phyloP scores from a whole-genome alignment of 2,329 filamentous ascomycete species.

The Leptographium wingfieldii region DNA sequence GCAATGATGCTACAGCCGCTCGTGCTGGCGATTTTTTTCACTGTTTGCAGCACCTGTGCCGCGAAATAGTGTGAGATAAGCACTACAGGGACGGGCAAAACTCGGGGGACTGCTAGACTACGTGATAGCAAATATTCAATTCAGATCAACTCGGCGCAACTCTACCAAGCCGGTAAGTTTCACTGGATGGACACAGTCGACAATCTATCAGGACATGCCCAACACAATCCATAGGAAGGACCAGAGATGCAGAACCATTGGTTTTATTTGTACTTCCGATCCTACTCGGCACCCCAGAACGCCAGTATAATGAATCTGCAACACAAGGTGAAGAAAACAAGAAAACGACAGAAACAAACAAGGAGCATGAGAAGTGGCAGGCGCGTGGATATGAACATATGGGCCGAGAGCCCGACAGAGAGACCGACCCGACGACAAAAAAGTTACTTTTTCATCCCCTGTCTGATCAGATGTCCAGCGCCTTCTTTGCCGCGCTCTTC shows the following conservation, averaged over 20 bases:
- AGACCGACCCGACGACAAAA: neutral
- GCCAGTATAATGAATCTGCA: conserved; percentile 1
- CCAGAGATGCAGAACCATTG: neutral
- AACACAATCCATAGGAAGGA: too few relatives aligned
- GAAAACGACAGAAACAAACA: neutral
- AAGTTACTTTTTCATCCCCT: neutral
- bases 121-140: too few relatives aligned
- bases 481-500: conserved; percentile 39
- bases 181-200: too few relatives aligned
- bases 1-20: too few relatives aligned
- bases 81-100: too few relatives aligned
- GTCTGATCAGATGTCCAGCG: conserved; percentile 19
- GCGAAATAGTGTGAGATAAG: too few relatives aligned
- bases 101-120: too few relatives aligned
- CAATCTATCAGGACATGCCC: too few relatives aligned
- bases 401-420: neutral
- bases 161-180: too few relatives aligned
- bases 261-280: neutral
- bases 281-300: neutral
- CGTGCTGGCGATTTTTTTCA: too few relatives aligned
- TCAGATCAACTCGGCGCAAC: too few relatives aligned
- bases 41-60: too few relatives aligned
- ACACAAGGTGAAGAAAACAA: neutral
- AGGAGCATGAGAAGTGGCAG: neutral
- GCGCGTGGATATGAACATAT: neutral